Percentiles rank a stretch among this genome's conserved stretches.
These are phyloP conservation scores for Boechera retrofracta DNA, from an alignment of 345 rosid species.

Conservation along the genomic window DNA sequence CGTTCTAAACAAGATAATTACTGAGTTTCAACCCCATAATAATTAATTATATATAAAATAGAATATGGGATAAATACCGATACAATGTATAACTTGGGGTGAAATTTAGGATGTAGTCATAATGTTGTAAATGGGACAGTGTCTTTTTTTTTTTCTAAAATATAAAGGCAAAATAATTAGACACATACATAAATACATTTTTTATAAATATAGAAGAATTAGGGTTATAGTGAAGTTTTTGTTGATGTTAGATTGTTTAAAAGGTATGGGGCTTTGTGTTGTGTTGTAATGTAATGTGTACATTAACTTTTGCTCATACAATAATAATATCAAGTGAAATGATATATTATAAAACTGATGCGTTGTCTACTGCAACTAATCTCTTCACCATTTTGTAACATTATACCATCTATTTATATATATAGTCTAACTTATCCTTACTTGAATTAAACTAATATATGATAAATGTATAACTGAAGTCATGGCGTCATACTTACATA, in stretches of 20 bases:
- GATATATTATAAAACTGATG: background rate
- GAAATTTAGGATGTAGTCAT: slow-evolving; percentile 44
- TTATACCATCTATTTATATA: too few species aligned
- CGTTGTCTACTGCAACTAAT: background rate
- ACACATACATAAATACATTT: slow-evolving; percentile 42
- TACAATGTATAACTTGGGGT: slow-evolving; percentile 28
- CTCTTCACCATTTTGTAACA: background rate
- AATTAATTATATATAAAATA: slow-evolving; percentile 23
- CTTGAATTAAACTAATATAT: background rate
- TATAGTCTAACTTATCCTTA: background rate
- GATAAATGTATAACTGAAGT: slow-evolving; percentile 7
- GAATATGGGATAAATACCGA: slow-evolving; percentile 12
- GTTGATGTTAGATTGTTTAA: slow-evolving; percentile 21
- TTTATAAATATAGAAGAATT: slow-evolving; percentile 24
- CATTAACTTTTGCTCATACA: slow-evolving; percentile 39
- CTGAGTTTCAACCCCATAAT: slow-evolving; percentile 30
- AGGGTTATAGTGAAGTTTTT: slow-evolving; percentile 37
- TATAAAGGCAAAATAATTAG: slow-evolving; percentile 32
- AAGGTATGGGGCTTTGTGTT: slow-evolving; percentile 17
- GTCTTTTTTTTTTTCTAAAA: slow-evolving; percentile 4
- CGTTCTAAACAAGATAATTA: slow-evolving; percentile 46
- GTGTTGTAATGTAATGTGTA: slow-evolving; percentile 37
- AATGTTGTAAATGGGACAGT: slow-evolving; percentile 45
- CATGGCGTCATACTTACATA: slow-evolving; percentile 14
- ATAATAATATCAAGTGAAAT: slow-evolving; percentile 15